Conservation (phyloP, 2,329 filamentous ascomycete genomes). For the Phyllosticta citribraziliensis region DNA sequence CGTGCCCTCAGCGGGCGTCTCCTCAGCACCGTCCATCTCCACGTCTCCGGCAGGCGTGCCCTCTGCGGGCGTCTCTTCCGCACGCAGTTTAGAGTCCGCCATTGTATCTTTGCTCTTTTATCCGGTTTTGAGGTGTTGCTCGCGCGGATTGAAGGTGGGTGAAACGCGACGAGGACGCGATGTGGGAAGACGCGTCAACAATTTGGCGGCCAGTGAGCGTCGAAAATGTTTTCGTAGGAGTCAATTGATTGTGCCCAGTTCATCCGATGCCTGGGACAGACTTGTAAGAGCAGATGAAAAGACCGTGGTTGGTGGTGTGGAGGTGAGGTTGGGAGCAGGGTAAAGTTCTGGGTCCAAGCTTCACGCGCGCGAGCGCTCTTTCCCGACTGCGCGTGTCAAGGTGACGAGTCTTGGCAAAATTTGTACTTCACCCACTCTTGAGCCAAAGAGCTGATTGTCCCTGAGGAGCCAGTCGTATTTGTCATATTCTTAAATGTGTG, state of each 20-base stretch:
- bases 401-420: not conserved
- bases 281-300: not conserved
- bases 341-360: not conserved
- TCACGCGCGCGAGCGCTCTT: not conserved
- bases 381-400: not conserved
- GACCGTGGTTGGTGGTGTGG: not conserved
- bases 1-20: constrained; percentile 21
- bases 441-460: too few relatives aligned
- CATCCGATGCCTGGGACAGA: not conserved
- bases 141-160: not conserved
- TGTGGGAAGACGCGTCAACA: not conserved
- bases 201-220: not conserved
- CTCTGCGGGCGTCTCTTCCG: constrained; percentile 19
- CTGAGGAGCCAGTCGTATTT: not conserved
- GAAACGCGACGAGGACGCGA: not conserved
- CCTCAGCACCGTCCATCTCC: constrained; percentile 4
- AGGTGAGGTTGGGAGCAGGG: not conserved
- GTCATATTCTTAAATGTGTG: not conserved
- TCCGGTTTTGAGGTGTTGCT: not conserved
- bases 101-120: constrained; percentile 11
- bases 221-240: not conserved
- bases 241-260: not conserved
- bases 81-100: constrained; percentile 21
- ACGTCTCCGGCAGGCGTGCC: constrained; percentile 10
- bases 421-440: too few relatives aligned